These are phyloP conservation scores for Lipomyces japonicus DNA, from an alignment of 805 yeast species.

Conservation along the genomic window DNA sequence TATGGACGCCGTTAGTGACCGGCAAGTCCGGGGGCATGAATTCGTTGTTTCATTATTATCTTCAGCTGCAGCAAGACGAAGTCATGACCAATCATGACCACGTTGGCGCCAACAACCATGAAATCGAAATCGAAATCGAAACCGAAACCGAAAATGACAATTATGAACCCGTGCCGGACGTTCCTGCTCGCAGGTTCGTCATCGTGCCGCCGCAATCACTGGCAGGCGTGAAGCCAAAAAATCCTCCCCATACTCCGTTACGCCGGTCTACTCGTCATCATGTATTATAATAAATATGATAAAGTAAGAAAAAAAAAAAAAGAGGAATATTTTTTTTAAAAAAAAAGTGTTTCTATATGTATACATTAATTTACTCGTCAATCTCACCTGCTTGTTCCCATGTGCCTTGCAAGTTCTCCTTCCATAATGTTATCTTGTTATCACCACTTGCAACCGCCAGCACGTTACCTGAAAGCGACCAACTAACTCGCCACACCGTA, in stretches of 20 bases:
- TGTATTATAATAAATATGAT: not conserved
- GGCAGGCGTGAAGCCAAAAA: constrained; percentile 5
- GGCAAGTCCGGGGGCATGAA: constrained; percentile 81
- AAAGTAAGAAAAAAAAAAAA: not conserved
- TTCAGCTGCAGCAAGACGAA: not conserved
- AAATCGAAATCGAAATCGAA: not conserved
- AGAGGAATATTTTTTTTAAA: not conserved
- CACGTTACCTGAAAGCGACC: constrained; percentile 95
- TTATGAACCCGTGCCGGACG: not conserved
- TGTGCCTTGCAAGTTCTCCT: constrained; percentile 83
- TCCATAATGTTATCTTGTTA: constrained; percentile 93
- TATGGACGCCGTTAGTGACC: constrained; percentile 80
- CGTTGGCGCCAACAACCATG: not conserved
- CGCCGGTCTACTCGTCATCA: not conserved
- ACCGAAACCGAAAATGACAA: not conserved
- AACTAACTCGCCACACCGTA: constrained; percentile 96
- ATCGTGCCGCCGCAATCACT: constrained; percentile 18
- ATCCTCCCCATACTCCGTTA: no score
- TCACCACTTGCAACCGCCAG: constrained; percentile 96
- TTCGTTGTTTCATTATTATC: constrained; percentile 11
- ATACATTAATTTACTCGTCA: constrained; percentile 61
- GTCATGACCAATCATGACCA: not conserved
- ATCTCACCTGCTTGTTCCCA: constrained; percentile 99
- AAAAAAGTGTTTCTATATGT: not conserved
- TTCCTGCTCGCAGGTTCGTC: constrained; percentile 10